phyloP scores from a whole-genome alignment of 2,329 filamentous ascomycete genomes.

The Daldinia sp. region DNA sequence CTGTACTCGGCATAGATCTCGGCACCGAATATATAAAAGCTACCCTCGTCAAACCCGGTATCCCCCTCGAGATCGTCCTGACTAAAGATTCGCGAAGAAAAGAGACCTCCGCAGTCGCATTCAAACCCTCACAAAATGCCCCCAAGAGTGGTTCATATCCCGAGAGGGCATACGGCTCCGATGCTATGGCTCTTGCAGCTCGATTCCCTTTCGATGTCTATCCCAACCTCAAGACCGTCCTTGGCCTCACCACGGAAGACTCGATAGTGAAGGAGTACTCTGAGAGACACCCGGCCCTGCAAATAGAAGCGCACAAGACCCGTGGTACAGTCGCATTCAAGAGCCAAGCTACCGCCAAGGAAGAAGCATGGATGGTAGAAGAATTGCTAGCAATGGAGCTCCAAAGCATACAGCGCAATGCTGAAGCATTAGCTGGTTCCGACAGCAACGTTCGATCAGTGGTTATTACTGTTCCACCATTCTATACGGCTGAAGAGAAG shows the following conservation, averaged over 20 bases:
- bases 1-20: slow-evolving; percentile 91
- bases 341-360: slow-evolving; percentile 72
- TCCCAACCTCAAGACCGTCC: slow-evolving; percentile 88
- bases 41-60: slow-evolving; percentile 93
- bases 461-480: slow-evolving; percentile 90
- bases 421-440: slow-evolving; percentile 83
- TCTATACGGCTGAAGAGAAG: slow-evolving; percentile 92
- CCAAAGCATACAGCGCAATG: slow-evolving; percentile 90
- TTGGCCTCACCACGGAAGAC: slow-evolving; percentile 77
- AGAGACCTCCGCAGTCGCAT: slow-evolving; percentile 89
- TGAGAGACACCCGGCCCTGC: slow-evolving; percentile 81
- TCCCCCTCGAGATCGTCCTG: slow-evolving; percentile 96
- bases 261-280: slow-evolving; percentile 77
- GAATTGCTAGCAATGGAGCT: slow-evolving; percentile 97
- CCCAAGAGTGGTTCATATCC: slow-evolving; percentile 77
- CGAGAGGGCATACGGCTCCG: slow-evolving; percentile 90
- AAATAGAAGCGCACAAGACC: slow-evolving; percentile 69
- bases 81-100: slow-evolving; percentile 98
- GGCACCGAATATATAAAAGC: slow-evolving; percentile 98
- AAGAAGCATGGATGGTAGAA: slow-evolving; percentile 82
- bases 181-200: slow-evolving; percentile 87
- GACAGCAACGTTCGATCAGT: slow-evolving; percentile 80
- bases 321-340: slow-evolving; percentile 84
- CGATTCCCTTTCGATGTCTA: slow-evolving; percentile 95
- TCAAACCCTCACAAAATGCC: slow-evolving; percentile 83